Percentiles rank a stretch among this genome's conserved stretches.
Evolutionary conservation across 192 early-diverging fungal species (phyloP).

Genomic region (Coemansia sp.): DNA sequence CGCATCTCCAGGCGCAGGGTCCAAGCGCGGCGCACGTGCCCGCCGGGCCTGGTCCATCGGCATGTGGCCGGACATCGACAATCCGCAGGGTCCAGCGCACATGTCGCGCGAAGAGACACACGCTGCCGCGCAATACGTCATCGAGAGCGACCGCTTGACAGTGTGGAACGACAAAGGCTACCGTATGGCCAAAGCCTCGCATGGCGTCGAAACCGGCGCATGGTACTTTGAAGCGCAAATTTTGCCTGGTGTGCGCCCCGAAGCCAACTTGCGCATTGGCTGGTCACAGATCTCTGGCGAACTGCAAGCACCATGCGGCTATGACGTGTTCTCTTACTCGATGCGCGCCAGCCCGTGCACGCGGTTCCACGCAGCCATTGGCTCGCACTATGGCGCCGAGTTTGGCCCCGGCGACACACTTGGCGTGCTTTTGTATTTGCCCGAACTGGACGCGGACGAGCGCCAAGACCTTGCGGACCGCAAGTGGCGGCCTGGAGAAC

Average conservation of each 20-base stretch:
- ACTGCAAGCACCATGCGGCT: conserved; percentile 74
- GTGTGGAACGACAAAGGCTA: conserved; percentile 74
- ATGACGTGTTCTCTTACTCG: conserved; percentile 71
- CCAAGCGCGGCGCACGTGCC: conserved; percentile 30
- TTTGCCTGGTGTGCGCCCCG: conserved; percentile 47
- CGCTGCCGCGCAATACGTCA: conserved; percentile 65
- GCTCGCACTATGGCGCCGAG: conserved; percentile 46
- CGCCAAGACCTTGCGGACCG: conserved; percentile 47
- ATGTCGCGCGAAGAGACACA: conserved; percentile 64
- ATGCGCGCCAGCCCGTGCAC: conserved; percentile 67
- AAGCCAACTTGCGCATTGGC: conserved; percentile 67
- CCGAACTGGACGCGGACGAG: conserved; percentile 46
- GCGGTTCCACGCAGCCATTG: conserved; percentile 63
- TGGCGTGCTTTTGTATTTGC: conserved; percentile 55
- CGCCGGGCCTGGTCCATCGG: conserved; percentile 50
- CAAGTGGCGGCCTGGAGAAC: conserved; percentile 48
- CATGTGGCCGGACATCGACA: conserved; percentile 73
- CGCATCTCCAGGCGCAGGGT: neutral
- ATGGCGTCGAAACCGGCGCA: conserved; percentile 69
- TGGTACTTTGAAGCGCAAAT: conserved; percentile 77
- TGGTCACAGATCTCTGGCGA: conserved; percentile 79
- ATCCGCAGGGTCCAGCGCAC: conserved; percentile 56
- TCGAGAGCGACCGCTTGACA: conserved; percentile 58
- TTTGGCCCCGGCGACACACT: conserved; percentile 48
- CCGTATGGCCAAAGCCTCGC: conserved; percentile 72